Conservation (phyloP, 306 rosid genomes). For the Abrus precatorius region DNA sequence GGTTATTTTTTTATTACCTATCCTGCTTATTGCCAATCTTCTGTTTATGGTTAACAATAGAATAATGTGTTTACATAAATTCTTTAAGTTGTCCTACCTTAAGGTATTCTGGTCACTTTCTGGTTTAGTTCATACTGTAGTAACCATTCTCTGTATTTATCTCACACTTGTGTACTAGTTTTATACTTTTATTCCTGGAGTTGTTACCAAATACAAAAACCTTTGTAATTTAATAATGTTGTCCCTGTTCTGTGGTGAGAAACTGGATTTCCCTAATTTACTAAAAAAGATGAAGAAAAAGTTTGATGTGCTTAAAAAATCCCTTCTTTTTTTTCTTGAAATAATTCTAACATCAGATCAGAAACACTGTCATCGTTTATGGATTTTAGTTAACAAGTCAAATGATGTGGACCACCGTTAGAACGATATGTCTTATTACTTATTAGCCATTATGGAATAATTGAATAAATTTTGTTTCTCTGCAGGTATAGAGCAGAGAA, state of each 20-base stretch:
- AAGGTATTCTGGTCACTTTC: constrained; percentile 21
- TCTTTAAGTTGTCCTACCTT: constrained; percentile 24
- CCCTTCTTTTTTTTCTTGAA: constrained; percentile 25
- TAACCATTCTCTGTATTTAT: constrained; percentile 5
- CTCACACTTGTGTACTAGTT: constrained; percentile 3
- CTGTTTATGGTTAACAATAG: constrained; percentile 1
- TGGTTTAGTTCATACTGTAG: constrained; percentile 27
- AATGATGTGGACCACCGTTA: constrained; percentile 23
- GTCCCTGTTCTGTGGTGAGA: constrained; percentile 14
- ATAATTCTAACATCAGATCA: constrained; percentile 21
- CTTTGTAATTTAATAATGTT: constrained; percentile 1
- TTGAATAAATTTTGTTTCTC: constrained; percentile 13
- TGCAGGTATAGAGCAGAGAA: constrained; percentile 69
- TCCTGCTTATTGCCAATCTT: constrained; percentile 13
- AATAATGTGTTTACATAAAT: constrained; percentile 22
- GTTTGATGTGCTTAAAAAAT: neutral
- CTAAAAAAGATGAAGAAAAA: neutral
- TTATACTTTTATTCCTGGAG: constrained; percentile 31
- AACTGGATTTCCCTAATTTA: constrained; percentile 11
- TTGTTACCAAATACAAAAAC: neutral
- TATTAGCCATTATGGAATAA: neutral
- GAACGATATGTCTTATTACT: constrained; percentile 13
- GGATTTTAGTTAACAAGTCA: constrained; percentile 32
- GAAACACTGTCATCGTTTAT: constrained; percentile 13
- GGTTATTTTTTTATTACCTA: constrained; percentile 17